Conservation (phyloP, 139 green algal species). For the Coelastrella sp. region DNA sequence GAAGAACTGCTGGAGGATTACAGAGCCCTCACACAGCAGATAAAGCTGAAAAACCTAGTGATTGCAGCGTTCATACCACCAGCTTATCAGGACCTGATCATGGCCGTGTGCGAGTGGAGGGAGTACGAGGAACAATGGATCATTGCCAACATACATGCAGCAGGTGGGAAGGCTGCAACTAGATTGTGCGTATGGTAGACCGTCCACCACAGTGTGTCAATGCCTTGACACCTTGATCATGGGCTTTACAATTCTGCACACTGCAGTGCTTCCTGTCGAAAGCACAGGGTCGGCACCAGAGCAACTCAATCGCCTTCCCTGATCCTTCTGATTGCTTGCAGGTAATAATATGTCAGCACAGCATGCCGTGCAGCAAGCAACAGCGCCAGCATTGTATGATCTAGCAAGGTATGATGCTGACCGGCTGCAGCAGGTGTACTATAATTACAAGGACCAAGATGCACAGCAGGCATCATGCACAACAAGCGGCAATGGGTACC, state of each 20-base stretch:
- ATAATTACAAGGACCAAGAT: constrained; percentile 20
- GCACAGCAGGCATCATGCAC: constrained; percentile 54
- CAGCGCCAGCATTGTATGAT: background rate
- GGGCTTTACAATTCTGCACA: too few relatives aligned
- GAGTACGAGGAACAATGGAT: constrained; percentile 44
- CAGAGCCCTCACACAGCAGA: constrained; percentile 70
- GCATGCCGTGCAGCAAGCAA: constrained; percentile 45
- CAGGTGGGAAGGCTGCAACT: background rate
- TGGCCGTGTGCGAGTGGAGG: constrained; percentile 45
- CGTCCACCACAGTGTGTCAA: too few relatives aligned
- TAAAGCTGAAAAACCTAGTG: constrained; percentile 83
- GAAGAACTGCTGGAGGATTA: constrained; percentile 81
- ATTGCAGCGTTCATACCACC: constrained; percentile 83
- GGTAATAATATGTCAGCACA: constrained; percentile 61
- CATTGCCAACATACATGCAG: constrained; percentile 40
- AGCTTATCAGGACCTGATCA: constrained; percentile 79
- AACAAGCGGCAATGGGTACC: constrained; percentile 23
- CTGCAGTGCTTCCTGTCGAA: too few relatives aligned
- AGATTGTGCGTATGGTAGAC: too few relatives aligned
- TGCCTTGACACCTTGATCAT: too few relatives aligned
- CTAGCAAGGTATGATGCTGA: constrained; percentile 16
- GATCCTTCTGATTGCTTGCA: background rate
- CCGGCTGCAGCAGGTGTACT: constrained; percentile 31
- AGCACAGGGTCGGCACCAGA: too few relatives aligned
- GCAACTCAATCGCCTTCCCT: too few relatives aligned